Evolutionary conservation across 768 basidiomycete species (phyloP).

Genomic region (Lactarius trivialis): DNA sequence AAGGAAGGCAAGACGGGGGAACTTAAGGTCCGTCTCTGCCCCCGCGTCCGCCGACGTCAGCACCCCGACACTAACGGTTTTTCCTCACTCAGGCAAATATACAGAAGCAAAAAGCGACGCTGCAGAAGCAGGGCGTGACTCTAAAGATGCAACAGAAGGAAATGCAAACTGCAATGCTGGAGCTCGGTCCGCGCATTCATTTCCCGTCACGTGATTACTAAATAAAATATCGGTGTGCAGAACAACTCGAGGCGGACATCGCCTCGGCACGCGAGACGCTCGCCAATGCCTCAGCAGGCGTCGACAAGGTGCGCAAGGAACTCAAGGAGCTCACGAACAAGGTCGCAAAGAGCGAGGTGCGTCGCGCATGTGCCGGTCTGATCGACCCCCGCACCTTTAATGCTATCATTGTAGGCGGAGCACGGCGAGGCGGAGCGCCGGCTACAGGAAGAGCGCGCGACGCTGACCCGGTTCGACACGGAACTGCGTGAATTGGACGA

Average conservation of each 20-base stretch:
- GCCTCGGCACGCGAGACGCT: conserved; percentile 20
- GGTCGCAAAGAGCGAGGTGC: conserved; percentile 2
- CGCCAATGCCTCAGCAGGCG: not conserved
- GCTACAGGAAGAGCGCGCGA: conserved; percentile 80
- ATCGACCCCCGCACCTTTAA: not conserved
- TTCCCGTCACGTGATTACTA: not conserved
- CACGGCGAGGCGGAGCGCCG: conserved; percentile 62
- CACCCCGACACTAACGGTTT: not conserved
- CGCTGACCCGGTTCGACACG: conserved; percentile 79
- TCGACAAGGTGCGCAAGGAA: conserved; percentile 16
- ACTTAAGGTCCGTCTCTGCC: conserved; percentile 51
- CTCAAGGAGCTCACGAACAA: conserved; percentile 12
- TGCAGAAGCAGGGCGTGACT: conserved; percentile 73
- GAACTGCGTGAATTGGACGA: conserved; percentile 81
- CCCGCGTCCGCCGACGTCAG: too few species aligned
- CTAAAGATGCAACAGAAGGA: conserved; percentile 90
- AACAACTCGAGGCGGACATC: conserved; percentile 77
- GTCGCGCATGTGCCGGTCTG: not conserved
- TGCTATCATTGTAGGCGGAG: conserved; percentile 35
- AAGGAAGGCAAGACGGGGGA: conserved; percentile 95
- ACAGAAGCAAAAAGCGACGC: conserved; percentile 66
- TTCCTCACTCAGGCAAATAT: conserved; percentile 58
- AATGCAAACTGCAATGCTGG: conserved; percentile 77
- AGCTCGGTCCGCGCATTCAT: conserved; percentile 57
- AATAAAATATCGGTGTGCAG: conserved; percentile 33